Evolutionary conservation across 805 yeast genomes (phyloP).

Genomic region (Candida ortonii): DNA sequence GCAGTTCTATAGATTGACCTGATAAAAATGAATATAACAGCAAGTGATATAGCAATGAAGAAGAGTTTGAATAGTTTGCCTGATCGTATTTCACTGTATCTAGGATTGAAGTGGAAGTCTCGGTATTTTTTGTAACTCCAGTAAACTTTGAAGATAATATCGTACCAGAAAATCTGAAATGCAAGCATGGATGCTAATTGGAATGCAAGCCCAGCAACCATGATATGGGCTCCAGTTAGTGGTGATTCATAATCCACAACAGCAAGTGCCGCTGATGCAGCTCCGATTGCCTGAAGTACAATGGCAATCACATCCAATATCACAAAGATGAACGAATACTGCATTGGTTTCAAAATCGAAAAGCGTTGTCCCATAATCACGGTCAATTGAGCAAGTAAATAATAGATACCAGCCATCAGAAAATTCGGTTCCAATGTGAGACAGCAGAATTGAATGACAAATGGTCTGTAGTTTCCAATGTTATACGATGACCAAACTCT

Average conservation of each 20-base stretch:
- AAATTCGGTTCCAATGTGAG: slow-evolving; percentile 81
- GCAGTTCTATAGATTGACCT: slow-evolving; percentile 73
- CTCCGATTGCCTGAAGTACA: slow-evolving; percentile 71
- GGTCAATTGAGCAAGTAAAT: slow-evolving; percentile 61
- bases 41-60: slow-evolving; percentile 43
- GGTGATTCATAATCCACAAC: slow-evolving; percentile 29
- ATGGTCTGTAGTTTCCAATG: slow-evolving; percentile 37
- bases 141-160: slow-evolving; percentile 43
- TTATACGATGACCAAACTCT: slow-evolving; percentile 47
- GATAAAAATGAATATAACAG: slow-evolving; percentile 54
- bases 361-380: slow-evolving; percentile 57
- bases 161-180: slow-evolving; percentile 50
- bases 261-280: slow-evolving; percentile 68
- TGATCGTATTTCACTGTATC: slow-evolving; percentile 35
- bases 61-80: slow-evolving; percentile 38
- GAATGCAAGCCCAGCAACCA: slow-evolving; percentile 75
- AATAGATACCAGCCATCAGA: slow-evolving; percentile 81
- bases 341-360: slow-evolving; percentile 54
- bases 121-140: slow-evolving; percentile 26
- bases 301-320: slow-evolving; percentile 63
- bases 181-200: slow-evolving; percentile 70
- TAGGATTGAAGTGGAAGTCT: slow-evolving; percentile 35
- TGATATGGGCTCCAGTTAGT: slow-evolving; percentile 56
- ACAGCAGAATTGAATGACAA: slow-evolving; percentile 61
- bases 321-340: slow-evolving; percentile 63